These are phyloP conservation scores for Ambrosia trifida DNA, from an alignment of 129 eudicot species.

Conservation along the genomic window DNA sequence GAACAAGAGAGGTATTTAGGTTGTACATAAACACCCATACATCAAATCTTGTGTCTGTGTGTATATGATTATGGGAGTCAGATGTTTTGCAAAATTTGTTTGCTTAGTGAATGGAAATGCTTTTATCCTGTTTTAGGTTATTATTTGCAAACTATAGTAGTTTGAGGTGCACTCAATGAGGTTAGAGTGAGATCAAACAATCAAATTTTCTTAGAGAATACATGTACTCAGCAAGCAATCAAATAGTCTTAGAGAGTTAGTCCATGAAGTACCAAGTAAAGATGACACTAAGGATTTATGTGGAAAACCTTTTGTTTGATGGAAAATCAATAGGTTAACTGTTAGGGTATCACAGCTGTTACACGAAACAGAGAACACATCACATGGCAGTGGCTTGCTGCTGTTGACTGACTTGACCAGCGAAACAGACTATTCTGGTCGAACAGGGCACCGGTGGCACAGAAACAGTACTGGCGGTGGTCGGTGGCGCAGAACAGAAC, in stretches of 20 bases:
- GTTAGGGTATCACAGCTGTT: too few relatives aligned
- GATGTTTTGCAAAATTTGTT: background rate
- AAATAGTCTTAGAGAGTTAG: background rate
- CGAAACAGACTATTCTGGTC: too few relatives aligned
- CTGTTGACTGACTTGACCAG: too few relatives aligned
- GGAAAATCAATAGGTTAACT: background rate
- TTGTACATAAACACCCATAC: background rate
- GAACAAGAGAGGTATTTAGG: background rate
- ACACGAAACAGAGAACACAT: too few relatives aligned
- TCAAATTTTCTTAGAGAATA: background rate
- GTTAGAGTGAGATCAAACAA: background rate
- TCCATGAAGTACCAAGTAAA: background rate
- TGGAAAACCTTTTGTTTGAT: background rate
- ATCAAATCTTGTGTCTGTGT: background rate
- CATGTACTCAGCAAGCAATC: background rate
- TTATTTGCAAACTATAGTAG: background rate
- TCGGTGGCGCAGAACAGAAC: too few relatives aligned
- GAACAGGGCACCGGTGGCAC: too few relatives aligned
- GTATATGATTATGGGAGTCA: slow-evolving; percentile 4
- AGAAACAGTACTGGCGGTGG: too few relatives aligned
- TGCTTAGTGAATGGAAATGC: background rate
- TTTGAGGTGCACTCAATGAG: background rate
- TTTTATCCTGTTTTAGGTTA: background rate
- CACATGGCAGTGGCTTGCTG: too few relatives aligned
- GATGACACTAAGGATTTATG: background rate